Base-by-base conservation (phyloP, 148 eudicot species). In the Cornus kousa region DNA sequence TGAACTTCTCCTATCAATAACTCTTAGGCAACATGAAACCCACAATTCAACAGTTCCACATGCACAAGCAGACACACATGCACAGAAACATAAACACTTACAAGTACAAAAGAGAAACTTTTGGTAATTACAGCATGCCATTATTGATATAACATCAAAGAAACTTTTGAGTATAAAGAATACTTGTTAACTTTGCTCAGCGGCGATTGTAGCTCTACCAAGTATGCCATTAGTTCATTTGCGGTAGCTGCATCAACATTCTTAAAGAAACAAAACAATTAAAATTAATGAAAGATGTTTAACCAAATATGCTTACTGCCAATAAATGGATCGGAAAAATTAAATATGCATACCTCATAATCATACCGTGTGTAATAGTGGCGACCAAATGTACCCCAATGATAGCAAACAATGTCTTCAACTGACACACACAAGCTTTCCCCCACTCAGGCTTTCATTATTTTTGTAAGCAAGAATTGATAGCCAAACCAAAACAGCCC, bases 401-500 rank as follows among this genome's bases (percentile, higher is more conserved):
- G 99, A 85, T 90, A 89, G 72, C 93, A 93, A 71, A 95, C 99
- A 87, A 95, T 95, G 82, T 92, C 97, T 88, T 95, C 97, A 77
- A 95, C 97, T 72, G 86, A 87, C 79, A 93, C 99, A 87, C 79
- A 93, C 99, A 79, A 95, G 97, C 86, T 93, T 92, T 23, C 59
- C 94, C 55, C 91, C 94, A 53, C 79, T 81, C 40, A 90, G 85
- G 67, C 87, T 95, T 68, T 91, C 92, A 81, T 89, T 91, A 82
- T 95, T 93, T 83, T 87, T 91, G 74, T 89, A 82, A 78, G 97
- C 93, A 81, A 95, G 88, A 74, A 93, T 93, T 53, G 99, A 91
- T 57, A 95, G 82, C 99, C 97, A 95, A 76, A 97, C 99, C 80
- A 95, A 86, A 76, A 93, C 99, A 79, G 99, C 99, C 99, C 99